Evolutionary conservation across 108 stramenopile species (phyloP).

Genomic region (Conticribra guillardii): DNA sequence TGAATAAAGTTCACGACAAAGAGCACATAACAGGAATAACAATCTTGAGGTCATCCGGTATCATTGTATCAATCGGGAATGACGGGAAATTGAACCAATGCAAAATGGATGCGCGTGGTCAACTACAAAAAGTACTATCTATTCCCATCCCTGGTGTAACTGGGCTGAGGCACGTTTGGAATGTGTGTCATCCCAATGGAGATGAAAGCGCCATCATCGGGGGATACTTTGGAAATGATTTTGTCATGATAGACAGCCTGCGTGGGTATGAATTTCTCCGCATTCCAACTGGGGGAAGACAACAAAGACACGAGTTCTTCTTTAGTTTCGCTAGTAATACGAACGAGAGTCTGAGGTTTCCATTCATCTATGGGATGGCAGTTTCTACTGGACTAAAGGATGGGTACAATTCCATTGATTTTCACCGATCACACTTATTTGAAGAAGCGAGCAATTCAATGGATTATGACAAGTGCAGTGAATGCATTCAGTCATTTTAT

Average conservation of each 20-base stretch:
- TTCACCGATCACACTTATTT: conserved; percentile 31
- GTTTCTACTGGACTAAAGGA: conserved; percentile 49
- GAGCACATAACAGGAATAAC: conserved; percentile 72
- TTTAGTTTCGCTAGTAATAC: conserved; percentile 6
- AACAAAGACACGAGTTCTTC: conserved; percentile 48
- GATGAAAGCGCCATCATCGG: conserved; percentile 45
- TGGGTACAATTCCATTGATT: conserved; percentile 38
- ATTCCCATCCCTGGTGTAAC: conserved; percentile 40
- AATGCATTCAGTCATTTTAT: background rate
- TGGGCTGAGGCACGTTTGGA: conserved; percentile 52
- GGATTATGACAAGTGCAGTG: background rate
- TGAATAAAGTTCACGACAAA: conserved; percentile 59
- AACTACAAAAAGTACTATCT: conserved; percentile 26
- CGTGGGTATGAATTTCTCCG: conserved; percentile 69
- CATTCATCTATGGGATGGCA: conserved; percentile 26
- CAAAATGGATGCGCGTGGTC: conserved; percentile 19
- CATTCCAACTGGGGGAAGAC: conserved; percentile 71
- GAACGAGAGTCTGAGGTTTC: background rate
- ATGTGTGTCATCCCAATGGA: conserved; percentile 21
- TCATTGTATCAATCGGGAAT: conserved; percentile 71
- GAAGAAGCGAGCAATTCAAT: background rate
- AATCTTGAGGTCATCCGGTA: conserved; percentile 26
- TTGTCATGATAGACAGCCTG: conserved; percentile 53
- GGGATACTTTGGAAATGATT: conserved; percentile 75
- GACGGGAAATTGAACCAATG: conserved; percentile 70